Base-by-base conservation (phyloP, 805 yeast genomes). In the Suhomyces canberraensis region DNA sequence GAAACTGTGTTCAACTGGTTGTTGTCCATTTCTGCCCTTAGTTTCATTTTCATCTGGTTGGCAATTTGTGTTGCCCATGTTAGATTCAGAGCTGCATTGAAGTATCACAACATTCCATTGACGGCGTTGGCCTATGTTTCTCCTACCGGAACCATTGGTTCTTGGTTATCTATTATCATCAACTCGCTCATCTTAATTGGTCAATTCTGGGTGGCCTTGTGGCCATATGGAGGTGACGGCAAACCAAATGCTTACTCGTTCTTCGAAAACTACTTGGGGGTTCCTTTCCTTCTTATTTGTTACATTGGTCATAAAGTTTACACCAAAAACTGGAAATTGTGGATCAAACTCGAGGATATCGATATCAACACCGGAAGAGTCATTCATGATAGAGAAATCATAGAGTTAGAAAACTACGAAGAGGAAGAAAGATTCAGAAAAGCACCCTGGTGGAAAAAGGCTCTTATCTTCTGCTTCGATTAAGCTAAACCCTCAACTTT, bases 1-100 rank as follows among this genome's bases (percentile, higher is more conserved):
- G 61, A 54, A 25, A 47, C 47, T 4, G 61, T 56, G 17, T 56
- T 56, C 46, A 52, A 45, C 39, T 56, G 61, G 61, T 41, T 56
- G 31, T 46, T 56, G 42, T 56, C 61, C 21, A 54, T 56, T 35
- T 56, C 54, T 29, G 61, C 60, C 8, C 45, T 56, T 27, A 43
- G 52, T 28, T 56, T 56, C 37, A 48, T 56, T 33, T 47, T 56
- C 25, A 43, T 46, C 29, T 56, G 61, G 61, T 44, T 53, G 11
- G 39, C 51, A 19, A 55, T 56, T 28, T 48, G 56, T 29, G 31
- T 54, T 29, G 56, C 60, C 29, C 61, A 56, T 39, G 42, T 56
- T 37, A 45, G 61, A 32, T 56, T 58, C 55, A 42, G 61, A 33
- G 60, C 61, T 11, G 59, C 56, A 1, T 50, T 56, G 44, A 47